Conservation (phyloP, 169 alveolate species). For the Prorocentrum cordatum region DNA sequence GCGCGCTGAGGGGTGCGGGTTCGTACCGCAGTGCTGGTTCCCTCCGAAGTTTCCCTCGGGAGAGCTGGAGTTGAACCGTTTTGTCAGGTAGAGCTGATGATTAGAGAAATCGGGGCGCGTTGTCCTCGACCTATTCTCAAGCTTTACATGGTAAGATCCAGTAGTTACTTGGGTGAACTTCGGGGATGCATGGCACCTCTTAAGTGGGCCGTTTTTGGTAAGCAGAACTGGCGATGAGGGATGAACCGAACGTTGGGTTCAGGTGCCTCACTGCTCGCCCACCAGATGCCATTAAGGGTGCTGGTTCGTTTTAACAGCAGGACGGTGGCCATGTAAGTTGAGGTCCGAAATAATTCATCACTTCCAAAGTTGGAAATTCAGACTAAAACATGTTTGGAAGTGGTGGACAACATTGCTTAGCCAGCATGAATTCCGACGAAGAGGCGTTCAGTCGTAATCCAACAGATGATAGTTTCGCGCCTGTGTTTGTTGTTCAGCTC, state of each 20-base stretch:
- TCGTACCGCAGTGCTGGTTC: no score
- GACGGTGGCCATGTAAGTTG: neutral
- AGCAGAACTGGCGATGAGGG: neutral
- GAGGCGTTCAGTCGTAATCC: no score
- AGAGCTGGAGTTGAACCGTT: neutral
- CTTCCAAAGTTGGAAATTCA: no score
- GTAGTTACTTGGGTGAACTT: no score
- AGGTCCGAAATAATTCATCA: no score
- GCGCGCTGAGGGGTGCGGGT: no score
- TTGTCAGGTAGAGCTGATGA: neutral
- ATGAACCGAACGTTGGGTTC: no score
- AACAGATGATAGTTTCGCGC: no score
- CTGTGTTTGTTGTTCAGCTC: no score
- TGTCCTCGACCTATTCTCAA: neutral
- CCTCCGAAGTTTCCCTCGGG: slow-evolving; percentile 10
- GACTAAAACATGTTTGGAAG: no score
- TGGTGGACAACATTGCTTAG: no score
- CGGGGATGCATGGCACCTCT: neutral
- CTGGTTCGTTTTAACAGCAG: neutral
- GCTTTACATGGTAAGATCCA: neutral
- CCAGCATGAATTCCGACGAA: no score
- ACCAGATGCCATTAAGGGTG: neutral
- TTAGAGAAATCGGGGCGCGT: neutral
- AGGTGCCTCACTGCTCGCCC: neutral
- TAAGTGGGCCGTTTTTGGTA: neutral